Base-by-base conservation (phyloP, 108 stramenopile species). In the Cyclotella atomus region DNA sequence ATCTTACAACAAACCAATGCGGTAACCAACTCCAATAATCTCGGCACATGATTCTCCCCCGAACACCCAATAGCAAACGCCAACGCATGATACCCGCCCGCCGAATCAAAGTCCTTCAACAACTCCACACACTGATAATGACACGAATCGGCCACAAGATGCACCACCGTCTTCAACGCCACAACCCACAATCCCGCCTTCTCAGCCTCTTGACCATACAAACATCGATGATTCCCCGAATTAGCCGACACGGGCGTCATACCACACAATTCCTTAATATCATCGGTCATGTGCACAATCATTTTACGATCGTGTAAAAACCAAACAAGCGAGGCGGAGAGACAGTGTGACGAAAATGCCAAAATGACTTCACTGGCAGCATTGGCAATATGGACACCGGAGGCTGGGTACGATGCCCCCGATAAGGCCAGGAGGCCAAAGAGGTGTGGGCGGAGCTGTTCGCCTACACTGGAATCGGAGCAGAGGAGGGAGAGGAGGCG, bases 231-330 rank as follows among this genome's bases (percentile, higher is more conserved):
- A 73, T 49, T 59, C 29, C 30, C 36, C 12, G 59, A 56, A 43
- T 55, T 45, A 14, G 41, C 53, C 9, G 78, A 68, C n/a, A 69
- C 65, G n/a, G 72, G 44, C 14, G 80, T 84, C 59, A 93, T 84
- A 46, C 87, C 94, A 65, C 87, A 86, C 33, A 97, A 71, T 56
- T 97, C 95, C 62, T 94, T 92, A 70, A 97, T 71, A 76, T 97
- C 97, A 68, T 96, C 96, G 23, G 95, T 95, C 88, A 97, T 95
- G 76, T 97, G 93, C 50, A 94, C 73, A 70, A 97, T 93, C 85
- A 96, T 95, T 66, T 94, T 94, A 46, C 91, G 73, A 78, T 97
- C 95, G 67, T 97, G 96, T 14, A 97, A 74, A 65, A 96, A 96
- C 90, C 87, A 95, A 6, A 96, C 94, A 66, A 97, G 75, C 49